phyloP scores from a whole-genome alignment of 345 rosid species.

The Erysimum cheiranthoides region DNA sequence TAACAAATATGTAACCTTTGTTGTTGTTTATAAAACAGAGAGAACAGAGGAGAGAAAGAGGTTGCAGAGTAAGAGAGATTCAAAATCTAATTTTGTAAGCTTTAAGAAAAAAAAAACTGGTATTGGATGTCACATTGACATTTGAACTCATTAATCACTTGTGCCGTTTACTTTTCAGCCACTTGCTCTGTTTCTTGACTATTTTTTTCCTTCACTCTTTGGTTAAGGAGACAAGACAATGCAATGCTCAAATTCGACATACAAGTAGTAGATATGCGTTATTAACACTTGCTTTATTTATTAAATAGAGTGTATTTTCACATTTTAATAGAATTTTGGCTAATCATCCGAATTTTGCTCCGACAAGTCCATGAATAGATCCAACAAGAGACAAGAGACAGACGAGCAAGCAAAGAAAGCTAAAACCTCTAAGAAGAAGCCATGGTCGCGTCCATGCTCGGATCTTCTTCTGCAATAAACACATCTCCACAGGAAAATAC shows the following conservation, averaged over 20 bases:
- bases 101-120: too few relatives aligned
- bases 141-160: background rate
- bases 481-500: conserved; percentile 83
- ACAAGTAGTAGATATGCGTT: conserved; percentile 19
- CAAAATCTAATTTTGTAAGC: too few relatives aligned
- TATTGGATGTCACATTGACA: background rate
- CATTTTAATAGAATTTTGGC: too few relatives aligned
- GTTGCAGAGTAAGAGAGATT: too few relatives aligned
- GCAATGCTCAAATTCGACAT: conserved; percentile 70
- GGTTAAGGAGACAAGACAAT: conserved; percentile 63
- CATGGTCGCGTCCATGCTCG: conserved; percentile 61
- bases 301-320: too few relatives aligned
- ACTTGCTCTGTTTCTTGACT: background rate
- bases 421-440: conserved; percentile 58
- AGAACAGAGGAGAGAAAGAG: too few relatives aligned
- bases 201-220: conserved; percentile 27
- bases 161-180: background rate
- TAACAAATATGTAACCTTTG: too few relatives aligned
- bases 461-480: conserved; percentile 57
- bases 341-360: conserved; percentile 51
- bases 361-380: conserved; percentile 63
- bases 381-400: conserved; percentile 60
- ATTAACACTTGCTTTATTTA: too few relatives aligned
- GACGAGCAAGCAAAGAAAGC: conserved; percentile 50
- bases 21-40: too few relatives aligned